Evolutionary conservation across 192 early-diverging fungal species (phyloP), one percentile per base, ranked within the genome.

Genomic region (Gamsiella multidivaricata): DNA sequence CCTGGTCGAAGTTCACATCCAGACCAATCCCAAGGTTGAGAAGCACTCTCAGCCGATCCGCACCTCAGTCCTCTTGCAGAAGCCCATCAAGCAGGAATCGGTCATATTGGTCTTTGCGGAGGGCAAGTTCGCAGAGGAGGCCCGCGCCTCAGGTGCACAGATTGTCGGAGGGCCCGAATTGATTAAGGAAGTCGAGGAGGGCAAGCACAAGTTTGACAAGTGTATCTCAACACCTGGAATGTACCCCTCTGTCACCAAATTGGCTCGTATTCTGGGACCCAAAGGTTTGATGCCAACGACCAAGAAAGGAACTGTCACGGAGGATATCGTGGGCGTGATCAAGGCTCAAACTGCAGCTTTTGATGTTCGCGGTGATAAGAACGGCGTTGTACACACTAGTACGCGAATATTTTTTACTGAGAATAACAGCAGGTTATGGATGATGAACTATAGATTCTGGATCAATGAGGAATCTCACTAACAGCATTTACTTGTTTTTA

Each of bases 261-360:
- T 98, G 76, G 97, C 95, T 7, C 88, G 91, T 50, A 75, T 96
- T 28, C 79, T 98, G 67, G 97, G 97, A 63, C 97, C 97, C 28
- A 94, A 94, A 75, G 94, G 95, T n/a, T 83, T 98, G 61, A 97
- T 98, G 97, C 97, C 97, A 25, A 96, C 91, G 4, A 82, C 88
- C 25, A 93, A 92, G 51, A 92, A 91, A 70, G 92, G 92, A 49
- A 96, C 94, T 22, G 94, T 95, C 3, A 93, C 93, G 1, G 87
- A 90, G 53, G 93, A 94, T 65, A 86, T 97, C 36, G 67, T 84
- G 0, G 83, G 78, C 7, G 84, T 88, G 23, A 90, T 97, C 26
- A 79, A 54, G 43, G 85, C 79, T 39, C 80, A 94, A 31, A 87
- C 87, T 54, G 89, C 89, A 32, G 81, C 91, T 18, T 88, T 87